Evolutionary conservation across 2,329 filamentous ascomycete genomes (phyloP), one percentile per base, ranked within the genome.

Genomic region (Fusarium transvaalense): DNA sequence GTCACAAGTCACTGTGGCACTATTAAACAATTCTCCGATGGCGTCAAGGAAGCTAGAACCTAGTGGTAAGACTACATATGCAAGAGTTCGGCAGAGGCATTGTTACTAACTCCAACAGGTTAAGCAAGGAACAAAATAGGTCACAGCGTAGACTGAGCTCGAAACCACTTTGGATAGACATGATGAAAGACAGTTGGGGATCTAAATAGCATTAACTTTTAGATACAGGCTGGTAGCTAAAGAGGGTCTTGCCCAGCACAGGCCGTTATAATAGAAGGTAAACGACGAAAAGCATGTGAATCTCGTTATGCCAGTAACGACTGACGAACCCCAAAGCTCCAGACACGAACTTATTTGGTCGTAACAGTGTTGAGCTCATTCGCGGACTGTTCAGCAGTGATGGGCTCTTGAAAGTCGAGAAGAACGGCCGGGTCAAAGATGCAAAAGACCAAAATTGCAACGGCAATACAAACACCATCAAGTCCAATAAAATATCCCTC

Each of bases 401-500:
- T 37, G 9, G 58, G 31, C n/a, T 35, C 21, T 17, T 60, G 50
- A 10, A 45, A 13, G 6, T 43, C 39, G 1, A 68, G 43, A 13
- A 68, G 10, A 12, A 68, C 55, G 4, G 57, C 68, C n/a, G 83
- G 83, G 50, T 85, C 82, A 17, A 83, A 62, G 13, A 82, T 39
- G 46, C 34, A 62, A 31, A 56, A 62, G 3, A 62, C 10, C 1
- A 37, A 73, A n/a, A 84, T 82, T 7, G 82, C 80, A 53, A 81
- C 56, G 13, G 82, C 76, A 80, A 86, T 86, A 72, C 84, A 80
- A 4, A 78, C 77, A 3, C 81, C 83, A 64, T 86, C 84, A 4
- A 86, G 75, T 7, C 77, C 82, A 61, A 85, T 79, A 61, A 86
- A 85, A 59, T 81, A 86, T 12, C 72, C 71, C 69, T 86, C 80